Evolutionary conservation across 1,139 yeast species (phyloP).

Genomic region (Geotrichum australiense): DNA sequence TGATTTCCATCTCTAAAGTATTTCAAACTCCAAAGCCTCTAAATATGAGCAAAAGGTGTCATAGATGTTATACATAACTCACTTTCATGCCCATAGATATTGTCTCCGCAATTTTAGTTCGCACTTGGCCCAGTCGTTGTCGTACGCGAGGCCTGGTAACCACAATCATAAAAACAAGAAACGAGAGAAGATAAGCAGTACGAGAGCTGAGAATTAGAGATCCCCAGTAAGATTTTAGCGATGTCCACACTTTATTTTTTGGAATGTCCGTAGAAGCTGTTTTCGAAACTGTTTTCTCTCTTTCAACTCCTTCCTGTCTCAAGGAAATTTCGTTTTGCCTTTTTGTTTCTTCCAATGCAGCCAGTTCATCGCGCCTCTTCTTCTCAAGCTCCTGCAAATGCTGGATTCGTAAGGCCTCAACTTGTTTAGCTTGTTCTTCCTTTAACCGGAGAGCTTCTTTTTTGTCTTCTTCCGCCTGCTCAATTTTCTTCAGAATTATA

Average conservation of each 20-base stretch:
- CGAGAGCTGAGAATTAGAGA: background rate
- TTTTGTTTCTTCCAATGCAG: constrained; percentile 1
- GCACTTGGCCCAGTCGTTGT: background rate
- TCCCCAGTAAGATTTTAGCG: constrained; percentile 5
- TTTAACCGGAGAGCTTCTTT: background rate
- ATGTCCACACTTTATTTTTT: constrained; percentile 3
- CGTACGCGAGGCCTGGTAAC: constrained; percentile 7
- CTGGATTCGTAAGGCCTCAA: background rate
- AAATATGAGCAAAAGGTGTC: too few species aligned
- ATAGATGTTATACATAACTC: constrained; percentile 12
- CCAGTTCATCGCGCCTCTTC: constrained; percentile 1
- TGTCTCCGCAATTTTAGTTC: constrained; percentile 10
- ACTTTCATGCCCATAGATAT: constrained; percentile 15
- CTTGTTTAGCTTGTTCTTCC: background rate
- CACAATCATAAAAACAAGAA: constrained; percentile 1
- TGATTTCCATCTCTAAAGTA: too few species aligned
- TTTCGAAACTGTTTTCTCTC: background rate
- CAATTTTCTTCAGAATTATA: constrained; percentile 5
- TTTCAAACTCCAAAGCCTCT: too few species aligned
- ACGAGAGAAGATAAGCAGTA: constrained; percentile 6
- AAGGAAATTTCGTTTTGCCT: background rate
- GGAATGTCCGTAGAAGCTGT: background rate
- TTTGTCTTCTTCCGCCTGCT: background rate
- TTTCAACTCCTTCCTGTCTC: background rate
- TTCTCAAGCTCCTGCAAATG: constrained; percentile 3